Base-by-base conservation (phyloP, 1,284 basidiomycete genomes). In the Tylopilus orsonianus region DNA sequence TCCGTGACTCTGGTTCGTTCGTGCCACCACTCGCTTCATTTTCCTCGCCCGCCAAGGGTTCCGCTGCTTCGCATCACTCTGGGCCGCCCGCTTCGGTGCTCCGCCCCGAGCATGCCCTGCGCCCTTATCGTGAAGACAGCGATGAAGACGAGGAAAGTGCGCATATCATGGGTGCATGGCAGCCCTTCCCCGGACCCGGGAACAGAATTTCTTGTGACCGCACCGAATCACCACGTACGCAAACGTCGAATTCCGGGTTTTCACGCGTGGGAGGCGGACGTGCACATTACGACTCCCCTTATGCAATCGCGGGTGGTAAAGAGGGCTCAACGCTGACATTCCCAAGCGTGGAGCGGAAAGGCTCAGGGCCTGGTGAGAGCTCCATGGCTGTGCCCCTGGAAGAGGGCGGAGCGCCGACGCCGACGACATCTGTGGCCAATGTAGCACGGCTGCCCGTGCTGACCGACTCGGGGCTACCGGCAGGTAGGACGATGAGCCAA, bases 161-260 rank as follows among this genome's bases (percentile, higher is more conserved):
- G 14, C 87, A 77, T 56, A 92, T 92, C 58, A 92, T 93, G 87
- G 83, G 81, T 37, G 85, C 90, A 19, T 91, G 87, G 87, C 83
- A 87, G 59, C 80, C 83, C 27, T 87, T 83, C 71, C 78, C 75
- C 0, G 72, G 77, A 12, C 64, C 73, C 30, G 81, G 80, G 0
- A 83, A 68, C 56, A 68, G 40, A 62, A 74, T n/a, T 65, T 86
- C 40, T 6, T 54, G 46, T 23, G 66, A 69, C 29, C 66, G 59
- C 30, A 53, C 65, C 14, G 56, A 61, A 27, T 46, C 59, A 33
- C 65, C 65, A 30, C 67, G 62, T 14, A 64, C 61, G 46, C 70
- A 50, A 44, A 66, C 72, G 16, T 63, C 71, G 2, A 69, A 71
- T 0, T 81, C 83, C 19, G 90, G 89, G 1, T 92, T 92, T 66